phyloP scores from a whole-genome alignment of 768 basidiomycete genomes.

The Wakefieldia striispora region DNA sequence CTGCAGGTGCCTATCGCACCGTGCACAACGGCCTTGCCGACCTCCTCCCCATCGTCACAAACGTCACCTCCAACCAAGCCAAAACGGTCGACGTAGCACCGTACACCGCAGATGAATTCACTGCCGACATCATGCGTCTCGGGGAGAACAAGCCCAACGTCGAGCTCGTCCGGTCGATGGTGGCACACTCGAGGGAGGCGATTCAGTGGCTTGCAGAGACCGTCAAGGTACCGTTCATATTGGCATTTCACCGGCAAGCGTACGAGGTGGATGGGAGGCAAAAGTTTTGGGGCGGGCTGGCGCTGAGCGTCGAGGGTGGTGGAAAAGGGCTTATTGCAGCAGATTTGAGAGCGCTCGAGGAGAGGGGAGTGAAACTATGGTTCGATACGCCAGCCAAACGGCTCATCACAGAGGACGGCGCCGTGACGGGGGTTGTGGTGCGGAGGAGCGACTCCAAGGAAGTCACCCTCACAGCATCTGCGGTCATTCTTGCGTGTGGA shows the following conservation, averaged over 20 bases:
- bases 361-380: conserved; percentile 54
- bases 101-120: conserved; percentile 55
- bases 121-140: conserved; percentile 59
- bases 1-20: conserved; percentile 65
- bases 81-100: conserved; percentile 54
- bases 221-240: conserved; percentile 51
- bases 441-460: conserved; percentile 36
- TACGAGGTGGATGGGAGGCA: conserved; percentile 61
- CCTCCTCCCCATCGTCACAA: conserved; percentile 52
- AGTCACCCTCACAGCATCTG: conserved; percentile 37
- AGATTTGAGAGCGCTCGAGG: conserved; percentile 47
- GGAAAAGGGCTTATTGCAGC: conserved; percentile 66
- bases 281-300: conserved; percentile 72
- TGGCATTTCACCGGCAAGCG: conserved; percentile 66
- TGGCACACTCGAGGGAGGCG: conserved; percentile 53
- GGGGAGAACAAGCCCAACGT: conserved; percentile 49
- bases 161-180: conserved; percentile 49
- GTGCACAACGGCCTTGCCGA: conserved; percentile 61
- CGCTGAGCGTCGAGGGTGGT: conserved; percentile 57
- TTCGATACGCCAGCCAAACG: conserved; percentile 49
- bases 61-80: conserved; percentile 42
- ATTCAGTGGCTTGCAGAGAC: conserved; percentile 54
- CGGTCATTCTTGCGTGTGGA: conserved; percentile 62
- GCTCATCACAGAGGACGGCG: conserved; percentile 34
- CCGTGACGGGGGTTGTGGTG: conserved; percentile 47